Evolutionary conservation across 345 rosid genomes (phyloP).

Genomic region (Erucastrum elatum): DNA sequence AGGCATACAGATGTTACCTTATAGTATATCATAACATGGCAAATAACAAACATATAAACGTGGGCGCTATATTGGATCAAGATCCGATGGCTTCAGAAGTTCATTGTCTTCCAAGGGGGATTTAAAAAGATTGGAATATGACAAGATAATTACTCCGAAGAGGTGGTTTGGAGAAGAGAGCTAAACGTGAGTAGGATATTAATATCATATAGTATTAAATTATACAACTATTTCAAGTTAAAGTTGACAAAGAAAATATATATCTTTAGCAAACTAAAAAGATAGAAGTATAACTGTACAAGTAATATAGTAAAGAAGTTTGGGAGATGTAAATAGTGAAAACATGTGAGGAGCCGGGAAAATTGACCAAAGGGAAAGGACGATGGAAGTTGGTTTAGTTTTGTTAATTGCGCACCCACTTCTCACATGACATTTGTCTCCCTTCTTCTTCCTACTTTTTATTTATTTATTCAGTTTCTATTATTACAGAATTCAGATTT

Average conservation of each 20-base stretch:
- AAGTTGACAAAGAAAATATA: background rate
- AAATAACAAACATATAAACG: background rate
- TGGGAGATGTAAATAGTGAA: background rate
- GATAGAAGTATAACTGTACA: background rate
- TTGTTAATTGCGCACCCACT: constrained; percentile 11
- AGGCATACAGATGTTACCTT: background rate
- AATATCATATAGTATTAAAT: background rate
- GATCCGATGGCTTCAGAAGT: background rate
- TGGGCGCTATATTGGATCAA: background rate
- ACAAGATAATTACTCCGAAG: background rate
- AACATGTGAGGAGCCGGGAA: constrained; percentile 25
- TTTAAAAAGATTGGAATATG: background rate
- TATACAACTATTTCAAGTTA: background rate
- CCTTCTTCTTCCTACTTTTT: constrained; percentile 14
- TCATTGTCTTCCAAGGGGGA: background rate
- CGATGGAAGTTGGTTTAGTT: background rate
- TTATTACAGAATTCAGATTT: background rate
- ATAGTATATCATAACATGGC: background rate
- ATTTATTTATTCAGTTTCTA: background rate
- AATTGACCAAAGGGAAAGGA: constrained; percentile 26
- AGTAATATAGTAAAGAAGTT: background rate
- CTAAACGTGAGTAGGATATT: background rate
- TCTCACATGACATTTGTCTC: constrained; percentile 26
- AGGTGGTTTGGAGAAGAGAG: background rate
- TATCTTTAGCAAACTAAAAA: background rate